phyloP scores from a whole-genome alignment of 2,329 filamentous ascomycete species.

The Hypoxylon sp. region DNA sequence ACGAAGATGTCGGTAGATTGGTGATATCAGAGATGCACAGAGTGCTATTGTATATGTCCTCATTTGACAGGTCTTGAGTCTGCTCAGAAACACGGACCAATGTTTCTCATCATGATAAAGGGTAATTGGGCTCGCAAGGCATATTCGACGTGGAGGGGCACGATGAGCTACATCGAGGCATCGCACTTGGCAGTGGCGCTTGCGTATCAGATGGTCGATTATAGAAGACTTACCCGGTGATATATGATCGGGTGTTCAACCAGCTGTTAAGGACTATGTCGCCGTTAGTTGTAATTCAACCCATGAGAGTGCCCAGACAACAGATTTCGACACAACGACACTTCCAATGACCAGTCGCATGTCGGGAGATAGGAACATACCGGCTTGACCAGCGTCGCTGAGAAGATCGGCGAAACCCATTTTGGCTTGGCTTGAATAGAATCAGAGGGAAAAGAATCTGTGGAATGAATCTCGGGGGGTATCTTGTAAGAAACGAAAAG shows the following conservation, averaged over 20 bases:
- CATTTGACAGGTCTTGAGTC: constrained; percentile 78
- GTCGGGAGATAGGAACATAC: constrained; percentile 55
- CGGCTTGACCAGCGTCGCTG: constrained; percentile 66
- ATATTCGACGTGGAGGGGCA: constrained; percentile 9
- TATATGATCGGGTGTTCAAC: constrained; percentile 76
- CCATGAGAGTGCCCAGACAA: constrained; percentile 17
- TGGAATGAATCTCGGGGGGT: constrained; percentile 45
- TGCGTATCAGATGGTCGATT: constrained; percentile 36
- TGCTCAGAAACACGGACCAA: constrained; percentile 89
- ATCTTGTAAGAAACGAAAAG: constrained; percentile 51
- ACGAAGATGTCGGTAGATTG: constrained; percentile 9
- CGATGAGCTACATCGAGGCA: constrained; percentile 16
- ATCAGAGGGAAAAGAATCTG: constrained; percentile 38
- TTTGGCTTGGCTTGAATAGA: constrained; percentile 48
- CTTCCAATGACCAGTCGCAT: constrained; percentile 9
- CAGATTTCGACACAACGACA: constrained; percentile 19
- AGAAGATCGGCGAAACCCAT: constrained; percentile 74
- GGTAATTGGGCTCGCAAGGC: constrained; percentile 45
- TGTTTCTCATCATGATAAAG: constrained; percentile 74
- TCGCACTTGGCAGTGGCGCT: constrained; percentile 27
- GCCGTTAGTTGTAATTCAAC: constrained; percentile 24
- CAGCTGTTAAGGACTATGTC: constrained; percentile 68
- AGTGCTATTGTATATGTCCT: constrained; percentile 55
- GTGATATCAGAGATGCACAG: constrained; percentile 55
- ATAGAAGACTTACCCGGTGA: constrained; percentile 73